Conservation (phyloP, 1,139 yeast genomes). For the Hyphopichia buzzinii region DNA sequence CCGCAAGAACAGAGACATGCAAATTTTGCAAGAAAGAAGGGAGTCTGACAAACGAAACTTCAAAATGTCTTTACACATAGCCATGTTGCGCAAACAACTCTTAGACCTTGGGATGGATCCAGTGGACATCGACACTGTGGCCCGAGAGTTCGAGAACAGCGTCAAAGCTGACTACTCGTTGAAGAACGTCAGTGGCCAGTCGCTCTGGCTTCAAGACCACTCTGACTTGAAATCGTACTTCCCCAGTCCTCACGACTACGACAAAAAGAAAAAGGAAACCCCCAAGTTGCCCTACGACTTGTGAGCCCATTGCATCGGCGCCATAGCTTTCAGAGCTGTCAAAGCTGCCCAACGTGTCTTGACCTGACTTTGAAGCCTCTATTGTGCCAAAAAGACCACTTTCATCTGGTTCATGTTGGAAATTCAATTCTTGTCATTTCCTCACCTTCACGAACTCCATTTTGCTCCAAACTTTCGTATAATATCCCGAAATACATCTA, state of each 20-base stretch:
- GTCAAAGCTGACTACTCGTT: constrained; percentile 57
- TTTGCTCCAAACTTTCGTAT: no score
- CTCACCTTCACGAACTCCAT: no score
- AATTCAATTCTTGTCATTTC: no score
- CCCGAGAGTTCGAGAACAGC: constrained; percentile 51
- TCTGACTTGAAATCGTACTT: constrained; percentile 34
- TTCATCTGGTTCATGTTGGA: no score
- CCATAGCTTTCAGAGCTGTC: no score
- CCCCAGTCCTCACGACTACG: constrained; percentile 63
- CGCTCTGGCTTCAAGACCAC: constrained; percentile 58
- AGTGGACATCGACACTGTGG: constrained; percentile 47
- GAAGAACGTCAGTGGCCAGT: constrained; percentile 52
- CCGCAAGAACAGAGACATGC: constrained; percentile 47
- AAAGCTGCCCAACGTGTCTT: no score
- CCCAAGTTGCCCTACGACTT: neutral
- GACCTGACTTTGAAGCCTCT: no score
- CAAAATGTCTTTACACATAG: constrained; percentile 64
- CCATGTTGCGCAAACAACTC: constrained; percentile 58
- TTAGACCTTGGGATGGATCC: constrained; percentile 54
- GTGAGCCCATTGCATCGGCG: no score
- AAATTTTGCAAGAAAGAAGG: constrained; percentile 45
- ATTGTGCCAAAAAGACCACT: no score
- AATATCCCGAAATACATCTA: no score
- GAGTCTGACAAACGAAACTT: constrained; percentile 50
- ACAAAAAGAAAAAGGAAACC: constrained; percentile 24